Conservation (phyloP, 1,284 basidiomycete genomes). For the Ustilago shanxiensis region DNA sequence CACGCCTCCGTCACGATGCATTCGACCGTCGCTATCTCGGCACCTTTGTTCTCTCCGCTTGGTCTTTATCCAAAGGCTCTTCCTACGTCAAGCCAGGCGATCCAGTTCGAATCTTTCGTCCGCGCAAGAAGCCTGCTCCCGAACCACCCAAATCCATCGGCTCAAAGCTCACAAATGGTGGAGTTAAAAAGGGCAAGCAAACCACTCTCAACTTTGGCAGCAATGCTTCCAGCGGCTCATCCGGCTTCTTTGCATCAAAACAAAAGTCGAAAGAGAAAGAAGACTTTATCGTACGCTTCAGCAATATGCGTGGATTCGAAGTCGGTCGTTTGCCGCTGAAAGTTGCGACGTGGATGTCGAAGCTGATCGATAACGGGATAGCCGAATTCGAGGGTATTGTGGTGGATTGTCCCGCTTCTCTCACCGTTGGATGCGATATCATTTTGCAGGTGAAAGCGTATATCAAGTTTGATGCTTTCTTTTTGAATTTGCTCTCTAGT, state of each 20-base stretch:
- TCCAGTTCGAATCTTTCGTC: slow-evolving; percentile 57
- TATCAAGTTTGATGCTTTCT: slow-evolving; percentile 51
- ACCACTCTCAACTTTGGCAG: slow-evolving; percentile 58
- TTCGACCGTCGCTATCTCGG: slow-evolving; percentile 60
- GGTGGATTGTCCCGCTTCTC: slow-evolving; percentile 60
- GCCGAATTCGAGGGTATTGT: slow-evolving; percentile 64
- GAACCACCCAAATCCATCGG: slow-evolving; percentile 15
- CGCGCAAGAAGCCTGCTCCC: slow-evolving; percentile 45
- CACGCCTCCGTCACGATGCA: slow-evolving; percentile 43
- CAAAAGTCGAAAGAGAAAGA: slow-evolving; percentile 53
- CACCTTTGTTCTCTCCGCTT: slow-evolving; percentile 65
- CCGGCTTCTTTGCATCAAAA: slow-evolving; percentile 28
- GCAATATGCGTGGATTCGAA: slow-evolving; percentile 65
- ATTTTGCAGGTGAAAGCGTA: slow-evolving; percentile 65
- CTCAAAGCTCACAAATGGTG: slow-evolving; percentile 31
- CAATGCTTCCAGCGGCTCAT: neutral
- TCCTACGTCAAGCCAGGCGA: slow-evolving; percentile 63
- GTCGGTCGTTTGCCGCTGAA: slow-evolving; percentile 64
- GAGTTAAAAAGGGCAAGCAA: slow-evolving; percentile 46
- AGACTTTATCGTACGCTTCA: slow-evolving; percentile 67
- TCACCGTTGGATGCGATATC: slow-evolving; percentile 65
- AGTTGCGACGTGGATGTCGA: slow-evolving; percentile 65
- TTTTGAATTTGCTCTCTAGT: slow-evolving; percentile 12
- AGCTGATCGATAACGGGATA: slow-evolving; percentile 60
- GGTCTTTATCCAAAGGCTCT: slow-evolving; percentile 64